A percentile compares a stretch with the other conserved stretches of the same genome.
Conservation (phyloP, 2,329 filamentous ascomycete genomes). For the Stachybotrys chlorohalonatus region DNA sequence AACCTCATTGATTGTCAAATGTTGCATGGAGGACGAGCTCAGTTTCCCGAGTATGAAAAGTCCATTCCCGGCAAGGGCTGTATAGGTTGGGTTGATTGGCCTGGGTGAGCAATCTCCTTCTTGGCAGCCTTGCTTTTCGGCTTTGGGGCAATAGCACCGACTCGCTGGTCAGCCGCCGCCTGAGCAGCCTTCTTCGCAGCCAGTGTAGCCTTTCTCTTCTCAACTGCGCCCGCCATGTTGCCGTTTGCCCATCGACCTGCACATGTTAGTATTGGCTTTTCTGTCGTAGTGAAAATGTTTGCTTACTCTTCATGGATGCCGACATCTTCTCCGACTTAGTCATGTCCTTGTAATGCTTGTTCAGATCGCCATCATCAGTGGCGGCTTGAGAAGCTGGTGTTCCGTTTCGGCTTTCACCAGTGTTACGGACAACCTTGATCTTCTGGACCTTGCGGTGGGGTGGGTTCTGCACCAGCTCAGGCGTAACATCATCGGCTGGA, state of each 20-base stretch:
- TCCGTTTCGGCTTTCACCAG: constrained; percentile 16
- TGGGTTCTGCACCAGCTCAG: constrained; percentile 10
- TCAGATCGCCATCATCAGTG: constrained; percentile 27
- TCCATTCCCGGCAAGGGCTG: constrained; percentile 1
- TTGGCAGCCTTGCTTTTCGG: constrained; percentile 25
- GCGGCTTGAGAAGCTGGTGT: constrained; percentile 14
- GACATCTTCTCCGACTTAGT: constrained; percentile 60
- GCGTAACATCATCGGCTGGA: constrained; percentile 8
- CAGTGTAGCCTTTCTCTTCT: constrained; percentile 51
- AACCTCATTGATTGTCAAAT: no score
- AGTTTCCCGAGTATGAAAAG: neutral
- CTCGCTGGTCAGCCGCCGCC: constrained; percentile 26
- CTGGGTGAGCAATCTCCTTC: constrained; percentile 19
- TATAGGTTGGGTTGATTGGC: constrained; percentile 5
- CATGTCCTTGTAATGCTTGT: constrained; percentile 51
- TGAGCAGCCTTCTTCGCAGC: constrained; percentile 48
- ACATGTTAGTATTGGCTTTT: constrained; percentile 12
- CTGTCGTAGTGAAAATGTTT: neutral
- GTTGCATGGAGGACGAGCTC: neutral
- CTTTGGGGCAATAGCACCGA: constrained; percentile 27
- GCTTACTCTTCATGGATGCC: constrained; percentile 54
- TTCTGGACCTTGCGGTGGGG: constrained; percentile 24
- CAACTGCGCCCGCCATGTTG: constrained; percentile 51
- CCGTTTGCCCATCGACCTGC: constrained; percentile 51
- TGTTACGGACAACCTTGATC: constrained; percentile 27